phyloP scores from a whole-genome alignment of 2,329 filamentous ascomycete genomes.

The Colletotrichum destructivum region DNA sequence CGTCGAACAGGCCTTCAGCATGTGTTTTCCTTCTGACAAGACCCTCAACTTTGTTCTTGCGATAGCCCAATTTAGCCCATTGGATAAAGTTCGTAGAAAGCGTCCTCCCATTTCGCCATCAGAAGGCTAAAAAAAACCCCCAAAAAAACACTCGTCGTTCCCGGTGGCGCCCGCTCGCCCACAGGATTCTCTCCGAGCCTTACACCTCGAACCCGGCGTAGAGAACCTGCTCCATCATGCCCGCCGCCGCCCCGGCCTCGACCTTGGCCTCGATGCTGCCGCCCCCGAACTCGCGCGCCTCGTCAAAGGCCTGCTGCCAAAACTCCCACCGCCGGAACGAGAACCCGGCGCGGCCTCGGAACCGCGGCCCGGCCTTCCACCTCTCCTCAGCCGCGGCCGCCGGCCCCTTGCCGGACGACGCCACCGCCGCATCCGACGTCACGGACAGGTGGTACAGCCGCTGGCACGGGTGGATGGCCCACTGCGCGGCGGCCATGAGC shows the following conservation, averaged over 20 bases:
- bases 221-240: constrained; percentile 51
- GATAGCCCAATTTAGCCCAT: no score
- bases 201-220: constrained; percentile 35
- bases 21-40: no score
- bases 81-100: no score
- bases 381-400: neutral
- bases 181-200: no score
- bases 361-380: constrained; percentile 28
- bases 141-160: no score
- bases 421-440: constrained; percentile 1
- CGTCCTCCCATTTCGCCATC: no score
- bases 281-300: constrained; percentile 26
- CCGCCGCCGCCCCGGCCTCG: constrained; percentile 58
- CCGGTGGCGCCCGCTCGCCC: neutral
- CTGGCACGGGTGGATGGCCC: constrained; percentile 37
- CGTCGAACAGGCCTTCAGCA: no score
- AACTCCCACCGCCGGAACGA: constrained; percentile 40
- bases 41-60: no score
- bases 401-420: neutral
- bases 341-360: constrained; percentile 31
- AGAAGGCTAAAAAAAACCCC: no score
- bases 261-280: constrained; percentile 55
- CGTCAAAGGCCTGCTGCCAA: constrained; percentile 40
- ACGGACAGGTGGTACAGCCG: constrained; percentile 39
- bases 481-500: constrained; percentile 36